These are phyloP conservation scores for Fraxinus nigra DNA, from an alignment of 305 asterid species.

Conservation along the genomic window DNA sequence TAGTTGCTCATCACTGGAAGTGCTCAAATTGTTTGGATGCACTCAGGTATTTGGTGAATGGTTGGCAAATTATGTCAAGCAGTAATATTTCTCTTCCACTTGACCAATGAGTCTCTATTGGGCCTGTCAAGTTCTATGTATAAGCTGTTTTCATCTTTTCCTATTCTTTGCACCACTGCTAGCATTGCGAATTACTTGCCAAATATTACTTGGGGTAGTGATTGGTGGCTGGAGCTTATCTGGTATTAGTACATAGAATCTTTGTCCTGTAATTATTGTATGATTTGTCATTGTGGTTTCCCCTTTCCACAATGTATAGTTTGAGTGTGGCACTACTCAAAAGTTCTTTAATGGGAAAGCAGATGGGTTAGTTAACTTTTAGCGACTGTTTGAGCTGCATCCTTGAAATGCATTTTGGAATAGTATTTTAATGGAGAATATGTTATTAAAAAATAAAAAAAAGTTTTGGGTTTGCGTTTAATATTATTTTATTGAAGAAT, in stretches of 20 bases:
- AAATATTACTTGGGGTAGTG: neutral
- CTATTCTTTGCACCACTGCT: neutral
- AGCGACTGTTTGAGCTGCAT: too few relatives aligned
- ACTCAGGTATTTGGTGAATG: constrained; percentile 55
- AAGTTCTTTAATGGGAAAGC: neutral
- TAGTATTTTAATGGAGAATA: too few relatives aligned
- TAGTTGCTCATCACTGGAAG: constrained; percentile 58
- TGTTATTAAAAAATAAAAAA: too few relatives aligned
- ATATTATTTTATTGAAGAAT: too few relatives aligned
- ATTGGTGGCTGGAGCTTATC: neutral
- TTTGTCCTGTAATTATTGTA: neutral
- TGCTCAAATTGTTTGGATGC: constrained; percentile 81
- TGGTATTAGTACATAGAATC: neutral
- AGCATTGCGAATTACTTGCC: neutral
- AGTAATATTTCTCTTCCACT: neutral
- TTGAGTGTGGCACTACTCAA: neutral
- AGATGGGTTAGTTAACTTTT: neutral
- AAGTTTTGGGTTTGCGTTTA: too few relatives aligned
- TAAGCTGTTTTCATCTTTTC: neutral
- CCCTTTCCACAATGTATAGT: neutral
- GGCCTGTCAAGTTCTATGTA: neutral
- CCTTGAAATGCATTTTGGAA: too few relatives aligned
- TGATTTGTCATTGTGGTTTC: neutral
- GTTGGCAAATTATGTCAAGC: neutral
- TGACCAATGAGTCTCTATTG: neutral